Evolutionary conservation across 768 basidiomycete species (phyloP).

Genomic region (Rhodotorula paludigena): DNA sequence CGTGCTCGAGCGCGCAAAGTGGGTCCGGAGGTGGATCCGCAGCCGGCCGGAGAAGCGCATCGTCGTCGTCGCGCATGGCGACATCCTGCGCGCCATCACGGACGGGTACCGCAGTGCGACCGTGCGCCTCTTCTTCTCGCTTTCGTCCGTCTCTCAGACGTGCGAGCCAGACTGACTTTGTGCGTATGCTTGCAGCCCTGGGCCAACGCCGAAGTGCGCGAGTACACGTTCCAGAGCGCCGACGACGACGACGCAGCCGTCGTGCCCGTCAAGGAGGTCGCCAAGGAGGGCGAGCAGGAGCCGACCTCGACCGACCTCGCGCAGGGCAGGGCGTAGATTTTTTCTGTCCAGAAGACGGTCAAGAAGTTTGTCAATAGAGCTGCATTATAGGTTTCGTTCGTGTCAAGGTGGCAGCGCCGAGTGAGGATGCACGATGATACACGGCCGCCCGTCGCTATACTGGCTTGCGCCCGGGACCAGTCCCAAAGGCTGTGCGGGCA

Average conservation of each 20-base stretch:
- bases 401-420: no score
- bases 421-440: no score
- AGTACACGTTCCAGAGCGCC: constrained; percentile 41
- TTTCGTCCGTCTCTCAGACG: not conserved
- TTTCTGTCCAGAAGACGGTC: no score
- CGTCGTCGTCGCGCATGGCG: constrained; percentile 47
- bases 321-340: not conserved
- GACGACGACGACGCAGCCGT: constrained; percentile 43
- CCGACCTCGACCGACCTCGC: constrained; percentile 26
- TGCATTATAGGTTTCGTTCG: no score
- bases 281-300: constrained; percentile 37
- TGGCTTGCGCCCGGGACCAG: no score
- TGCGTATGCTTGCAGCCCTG: no score
- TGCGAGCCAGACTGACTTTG: not conserved
- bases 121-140: constrained; percentile 3
- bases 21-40: constrained; percentile 45
- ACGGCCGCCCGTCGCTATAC: no score
- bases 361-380: no score
- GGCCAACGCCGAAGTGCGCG: constrained; percentile 46
- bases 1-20: constrained; percentile 21
- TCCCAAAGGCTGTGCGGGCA: no score
- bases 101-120: constrained; percentile 23
- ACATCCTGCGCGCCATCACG: constrained; percentile 43
- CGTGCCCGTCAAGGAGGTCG: constrained; percentile 37
- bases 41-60: constrained; percentile 44